Evolutionary conservation across 73 alveolate genomes (phyloP), one percentile per base, ranked within the genome.

Genomic region (Symbiodinium natans): DNA sequence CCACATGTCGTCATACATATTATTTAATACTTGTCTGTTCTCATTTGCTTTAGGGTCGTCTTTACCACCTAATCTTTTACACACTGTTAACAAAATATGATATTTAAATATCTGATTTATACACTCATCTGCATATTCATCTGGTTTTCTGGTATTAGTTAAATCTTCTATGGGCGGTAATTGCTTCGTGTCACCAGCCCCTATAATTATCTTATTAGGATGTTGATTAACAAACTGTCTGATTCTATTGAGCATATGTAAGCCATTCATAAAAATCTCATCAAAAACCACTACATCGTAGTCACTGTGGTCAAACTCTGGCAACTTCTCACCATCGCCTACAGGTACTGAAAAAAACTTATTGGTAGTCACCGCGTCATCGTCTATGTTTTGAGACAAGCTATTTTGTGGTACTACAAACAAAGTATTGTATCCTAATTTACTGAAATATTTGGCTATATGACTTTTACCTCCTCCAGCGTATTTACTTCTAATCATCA

Each of bases 401-500:
- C 33, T 83, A 41, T 83, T 83, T 40, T 54, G 41, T 10, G 92
- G 92, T 9, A 38, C 33, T 41, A 83, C 92, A 83, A 83, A 40
- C 6, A 83, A 40, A 1, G 43, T 38, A 41, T 83, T 83, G 43
- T 42, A 83, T 23, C 92, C 92, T 83, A 40, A 40, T 5, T 83
- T 59, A 17, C 23, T 46, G 56, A 82, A 34, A 34, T 82, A 23
- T 39, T 82, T 42, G 48, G 38, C 39, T 39, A 82, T 82, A 39
- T 36, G 41, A 34, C 38, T 38, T 13, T 82, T 82, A 15, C 88
- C 88, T 29, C 56, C 43, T 40, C 92, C 74, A 11, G 92, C 73
- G 36, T 41, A 83, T 2, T 6, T 36, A 9, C 92, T 59, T 23
- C 92, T 41, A 27, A 83, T 83, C 92, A 83, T 83, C 92, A 83